Evolutionary conservation across 176 grass and related monocot species (phyloP).

Genomic region (Neostapfia colusana): DNA sequence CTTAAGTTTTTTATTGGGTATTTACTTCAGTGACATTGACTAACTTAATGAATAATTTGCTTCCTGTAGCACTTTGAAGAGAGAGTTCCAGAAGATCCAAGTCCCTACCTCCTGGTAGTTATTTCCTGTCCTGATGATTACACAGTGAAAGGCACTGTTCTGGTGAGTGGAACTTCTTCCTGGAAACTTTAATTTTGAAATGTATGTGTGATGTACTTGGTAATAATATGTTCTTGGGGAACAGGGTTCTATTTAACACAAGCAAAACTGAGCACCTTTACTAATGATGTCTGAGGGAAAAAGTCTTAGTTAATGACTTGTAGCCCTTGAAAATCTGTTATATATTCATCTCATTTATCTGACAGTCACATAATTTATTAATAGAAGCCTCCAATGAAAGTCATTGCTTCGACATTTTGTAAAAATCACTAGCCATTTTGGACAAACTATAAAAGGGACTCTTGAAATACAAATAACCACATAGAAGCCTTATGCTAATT

Average conservation of each 20-base stretch:
- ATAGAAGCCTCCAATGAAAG: background rate
- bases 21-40: background rate
- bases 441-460: background rate
- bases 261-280: background rate
- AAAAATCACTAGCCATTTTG: background rate
- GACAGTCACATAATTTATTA: background rate
- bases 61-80: constrained; percentile 45
- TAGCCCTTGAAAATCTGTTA: background rate
- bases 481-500: constrained; percentile 16
- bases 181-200: constrained; percentile 13
- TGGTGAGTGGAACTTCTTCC: constrained; percentile 36
- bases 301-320: background rate
- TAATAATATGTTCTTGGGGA: background rate
- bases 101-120: constrained; percentile 70
- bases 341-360: background rate
- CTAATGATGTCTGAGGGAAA: constrained; percentile 2
- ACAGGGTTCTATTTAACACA: constrained; percentile 11
- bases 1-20: background rate
- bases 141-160: constrained; percentile 39
- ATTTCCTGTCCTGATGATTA: constrained; percentile 20
- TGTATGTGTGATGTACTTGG: constrained; percentile 9
- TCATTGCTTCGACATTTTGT: background rate
- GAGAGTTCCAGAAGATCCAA: constrained; percentile 66
- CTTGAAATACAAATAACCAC: background rate
- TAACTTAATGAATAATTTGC: constrained; percentile 18